Percentiles rank a stretch among this genome's conserved stretches.
Conservation (phyloP, 352 stramenopile species). For the Phytopythium oedochilum region DNA sequence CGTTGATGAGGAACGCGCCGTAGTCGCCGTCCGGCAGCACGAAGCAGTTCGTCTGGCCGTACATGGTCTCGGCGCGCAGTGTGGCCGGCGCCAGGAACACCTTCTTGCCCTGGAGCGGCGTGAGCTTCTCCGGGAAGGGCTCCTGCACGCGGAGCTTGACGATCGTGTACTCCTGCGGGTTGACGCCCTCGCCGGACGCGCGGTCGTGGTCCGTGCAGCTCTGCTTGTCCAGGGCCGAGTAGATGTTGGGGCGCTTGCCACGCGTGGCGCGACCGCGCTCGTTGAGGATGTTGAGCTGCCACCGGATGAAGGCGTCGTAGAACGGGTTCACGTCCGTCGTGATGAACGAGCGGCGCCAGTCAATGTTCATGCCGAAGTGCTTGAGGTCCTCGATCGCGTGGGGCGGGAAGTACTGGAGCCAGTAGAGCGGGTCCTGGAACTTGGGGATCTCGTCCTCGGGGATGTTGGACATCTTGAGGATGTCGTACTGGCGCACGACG, state of each 20-base stretch:
- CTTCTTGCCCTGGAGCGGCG: conserved; percentile 77
- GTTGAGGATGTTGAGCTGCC: conserved; percentile 98
- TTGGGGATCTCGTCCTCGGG: conserved; percentile 93
- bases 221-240: conserved; percentile 97
- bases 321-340: conserved; percentile 99
- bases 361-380: conserved; percentile 94
- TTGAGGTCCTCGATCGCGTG: conserved; percentile 96
- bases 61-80: conserved; percentile 99
- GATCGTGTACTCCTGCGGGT: conserved; percentile 99
- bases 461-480: conserved; percentile 93
- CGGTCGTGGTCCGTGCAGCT: conserved; percentile 99
- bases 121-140: conserved; percentile 73
- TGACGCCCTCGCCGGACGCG: conserved; percentile 97
- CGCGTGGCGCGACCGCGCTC: conserved; percentile 86
- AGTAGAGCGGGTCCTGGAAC: conserved; percentile 98
- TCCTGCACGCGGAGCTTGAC: conserved; percentile 95
- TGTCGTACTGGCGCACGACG: conserved; percentile 98
- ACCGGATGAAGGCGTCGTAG: conserved; percentile 99
- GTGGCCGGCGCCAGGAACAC: conserved; percentile 98
- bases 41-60: conserved; percentile 99
- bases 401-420: conserved; percentile 99
- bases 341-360: conserved; percentile 99
- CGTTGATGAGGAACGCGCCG: conserved; percentile 95
- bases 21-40: conserved; percentile 99
- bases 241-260: conserved; percentile 98